Evolutionary conservation across 176 grass and related monocot genomes (phyloP).

Genomic region (Lolium multiflorum): DNA sequence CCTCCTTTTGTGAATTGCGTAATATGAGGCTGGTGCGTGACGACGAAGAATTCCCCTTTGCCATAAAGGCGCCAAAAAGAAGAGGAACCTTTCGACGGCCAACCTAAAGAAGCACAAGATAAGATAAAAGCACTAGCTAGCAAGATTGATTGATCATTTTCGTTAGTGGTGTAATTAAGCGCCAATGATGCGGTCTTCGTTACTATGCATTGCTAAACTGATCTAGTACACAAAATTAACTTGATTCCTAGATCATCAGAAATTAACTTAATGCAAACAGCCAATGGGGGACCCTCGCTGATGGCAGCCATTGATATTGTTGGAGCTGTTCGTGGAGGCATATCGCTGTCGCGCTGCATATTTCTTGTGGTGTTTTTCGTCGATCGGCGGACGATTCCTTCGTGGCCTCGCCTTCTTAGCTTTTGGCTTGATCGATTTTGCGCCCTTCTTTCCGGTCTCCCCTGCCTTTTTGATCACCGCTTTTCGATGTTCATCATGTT

Average conservation of each 20-base stretch:
- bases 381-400: slow-evolving; percentile 62
- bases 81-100: slow-evolving; percentile 52
- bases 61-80: slow-evolving; percentile 59
- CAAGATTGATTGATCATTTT: slow-evolving; percentile 39
- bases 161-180: slow-evolving; percentile 38
- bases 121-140: slow-evolving; percentile 61
- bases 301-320: slow-evolving; percentile 46
- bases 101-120: slow-evolving; percentile 66
- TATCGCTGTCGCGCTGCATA: slow-evolving; percentile 15
- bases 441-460: slow-evolving; percentile 36
- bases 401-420: slow-evolving; percentile 38
- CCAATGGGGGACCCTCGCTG: slow-evolving; percentile 19
- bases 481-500: slow-evolving; percentile 47
- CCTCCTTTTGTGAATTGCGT: slow-evolving; percentile 50
- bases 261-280: slow-evolving; percentile 14
- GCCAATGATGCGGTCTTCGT: slow-evolving; percentile 35
- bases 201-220: background rate
- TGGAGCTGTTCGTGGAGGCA: slow-evolving; percentile 22
- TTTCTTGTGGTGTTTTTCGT: background rate
- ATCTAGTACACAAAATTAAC: background rate
- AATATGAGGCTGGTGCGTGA: slow-evolving; percentile 58
- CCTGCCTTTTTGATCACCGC: slow-evolving; percentile 1
- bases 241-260: background rate
- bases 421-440: slow-evolving; percentile 40
- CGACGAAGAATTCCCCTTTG: slow-evolving; percentile 68